Evolutionary conservation across 2,329 filamentous ascomycete species (phyloP), one percentile per base, ranked within the genome.

Genomic region (Macrophomina tecta): DNA sequence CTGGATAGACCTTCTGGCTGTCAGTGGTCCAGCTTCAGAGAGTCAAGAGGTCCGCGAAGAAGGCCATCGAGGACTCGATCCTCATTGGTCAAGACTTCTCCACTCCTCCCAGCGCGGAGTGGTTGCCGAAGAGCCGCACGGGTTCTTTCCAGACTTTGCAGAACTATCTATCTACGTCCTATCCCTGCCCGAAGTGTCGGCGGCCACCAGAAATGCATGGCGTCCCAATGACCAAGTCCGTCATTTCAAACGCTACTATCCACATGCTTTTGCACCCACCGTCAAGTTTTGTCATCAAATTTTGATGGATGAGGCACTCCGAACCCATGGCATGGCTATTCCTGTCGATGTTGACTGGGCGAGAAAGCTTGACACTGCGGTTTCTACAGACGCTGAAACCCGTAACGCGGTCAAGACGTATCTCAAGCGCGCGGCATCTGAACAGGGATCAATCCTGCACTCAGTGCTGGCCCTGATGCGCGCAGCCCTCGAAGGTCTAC

Each of bases 41-140:
- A 87, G 91, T 53, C 90, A 89, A 68, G 94, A 98, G 74, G 89
- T 98, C 3, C 80, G 92, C 1, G 95, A 99, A 75, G 94, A 98
- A 80, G 95, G 93, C 1, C 89, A 88, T 69, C 94, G 93, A 77
- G 95, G 95, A 0, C 84, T 97, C 4, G 93, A 97, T 78, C 89
- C 90, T 11, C 90, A 91, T 73, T 91, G 89, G 88, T 90, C 90
- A 72, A 80, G 82, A 55, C 85, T 90, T 74, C 78, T 89, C 12
- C 90, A 90, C 30, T 56, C 67, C 5, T 52, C 65, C 1, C 63
- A 65, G 28, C 42, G 40, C 38, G 51, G 51, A 14, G 14, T 48
- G 11, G 38, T 38, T 23, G 32, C 45, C 9, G 63, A 58, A 14
- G 63, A 65, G 11, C 23, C 52, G 11, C 40, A 65, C 11, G 53